Conservation (phyloP, 108 stramenopile species). For the Cyclotella kingstonii region DNA sequence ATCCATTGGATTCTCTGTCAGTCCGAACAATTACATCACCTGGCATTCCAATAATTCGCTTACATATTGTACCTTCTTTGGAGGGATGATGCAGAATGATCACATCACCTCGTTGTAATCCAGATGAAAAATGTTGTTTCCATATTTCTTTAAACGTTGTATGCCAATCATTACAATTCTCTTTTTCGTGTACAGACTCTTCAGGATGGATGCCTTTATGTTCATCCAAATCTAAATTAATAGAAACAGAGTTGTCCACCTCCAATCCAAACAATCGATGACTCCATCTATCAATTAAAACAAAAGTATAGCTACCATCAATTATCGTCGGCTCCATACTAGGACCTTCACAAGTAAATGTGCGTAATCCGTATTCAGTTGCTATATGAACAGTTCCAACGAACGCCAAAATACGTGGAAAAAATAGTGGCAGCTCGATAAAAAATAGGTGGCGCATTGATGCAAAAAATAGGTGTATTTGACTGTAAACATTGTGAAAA, state of each 20-base stretch:
- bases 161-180: conserved; percentile 11
- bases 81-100: conserved; percentile 84
- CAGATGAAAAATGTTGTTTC: conserved; percentile 53
- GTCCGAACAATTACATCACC: conserved; percentile 79
- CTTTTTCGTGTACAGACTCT: not conserved
- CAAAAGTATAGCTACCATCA: conserved; percentile 38
- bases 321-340: conserved; percentile 93
- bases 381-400: conserved; percentile 60
- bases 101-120: conserved; percentile 83
- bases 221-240: conserved; percentile 8
- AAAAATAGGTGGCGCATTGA: conserved; percentile 10
- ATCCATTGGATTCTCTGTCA: conserved; percentile 33
- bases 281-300: conserved; percentile 79
- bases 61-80: conserved; percentile 87
- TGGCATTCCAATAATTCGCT: conserved; percentile 89
- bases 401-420: conserved; percentile 23
- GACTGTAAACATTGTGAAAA: conserved; percentile 5
- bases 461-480: conserved; percentile 11
- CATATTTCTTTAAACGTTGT: conserved; percentile 30
- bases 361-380: conserved; percentile 75
- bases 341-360: conserved; percentile 86
- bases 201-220: not conserved
- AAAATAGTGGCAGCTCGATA: conserved; percentile 8
- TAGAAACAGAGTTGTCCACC: no score
- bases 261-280: conserved; percentile 62